These are phyloP conservation scores for Lecanicillium sp. DNA, from an alignment of 2,329 filamentous ascomycete genomes.

Conservation along the genomic window DNA sequence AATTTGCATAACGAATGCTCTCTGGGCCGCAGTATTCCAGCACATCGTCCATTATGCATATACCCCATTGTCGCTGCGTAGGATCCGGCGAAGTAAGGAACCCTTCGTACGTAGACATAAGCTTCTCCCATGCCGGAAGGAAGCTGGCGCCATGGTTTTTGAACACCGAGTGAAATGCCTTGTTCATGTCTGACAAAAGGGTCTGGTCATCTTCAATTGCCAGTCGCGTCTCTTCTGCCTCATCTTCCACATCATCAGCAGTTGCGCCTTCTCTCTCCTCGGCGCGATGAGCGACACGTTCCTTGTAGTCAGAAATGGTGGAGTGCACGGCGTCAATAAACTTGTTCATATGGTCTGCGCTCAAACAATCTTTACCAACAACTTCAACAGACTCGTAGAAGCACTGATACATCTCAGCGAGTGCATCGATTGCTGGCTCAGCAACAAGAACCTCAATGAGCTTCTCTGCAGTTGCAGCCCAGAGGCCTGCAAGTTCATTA, in stretches of 20 bases:
- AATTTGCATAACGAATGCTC: constrained; percentile 76
- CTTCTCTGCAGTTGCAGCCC: constrained; percentile 80
- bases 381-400: constrained; percentile 98
- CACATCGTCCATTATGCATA: constrained; percentile 98
- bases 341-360: constrained; percentile 66
- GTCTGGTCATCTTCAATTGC: constrained; percentile 97
- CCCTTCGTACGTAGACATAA: constrained; percentile 75
- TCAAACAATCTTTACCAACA: constrained; percentile 76
- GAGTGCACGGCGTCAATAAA: constrained; percentile 84
- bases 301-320: constrained; percentile 86
- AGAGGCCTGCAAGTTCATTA: constrained; percentile 70
- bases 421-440: constrained; percentile 89
- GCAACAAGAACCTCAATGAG: constrained; percentile 87
- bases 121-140: constrained; percentile 77
- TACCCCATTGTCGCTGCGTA: constrained; percentile 95
- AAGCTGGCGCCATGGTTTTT: constrained; percentile 87
- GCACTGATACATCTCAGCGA: constrained; percentile 99
- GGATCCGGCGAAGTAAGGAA: constrained; percentile 77
- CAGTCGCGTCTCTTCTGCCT: constrained; percentile 76
- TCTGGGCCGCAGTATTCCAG: constrained; percentile 91
- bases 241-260: constrained; percentile 82
- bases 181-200: constrained; percentile 97
- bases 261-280: constrained; percentile 69
- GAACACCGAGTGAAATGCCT: constrained; percentile 98
- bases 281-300: constrained; percentile 71